Conservation (phyloP, 1,139 yeast species). For the Protomyces pachydermus region DNA sequence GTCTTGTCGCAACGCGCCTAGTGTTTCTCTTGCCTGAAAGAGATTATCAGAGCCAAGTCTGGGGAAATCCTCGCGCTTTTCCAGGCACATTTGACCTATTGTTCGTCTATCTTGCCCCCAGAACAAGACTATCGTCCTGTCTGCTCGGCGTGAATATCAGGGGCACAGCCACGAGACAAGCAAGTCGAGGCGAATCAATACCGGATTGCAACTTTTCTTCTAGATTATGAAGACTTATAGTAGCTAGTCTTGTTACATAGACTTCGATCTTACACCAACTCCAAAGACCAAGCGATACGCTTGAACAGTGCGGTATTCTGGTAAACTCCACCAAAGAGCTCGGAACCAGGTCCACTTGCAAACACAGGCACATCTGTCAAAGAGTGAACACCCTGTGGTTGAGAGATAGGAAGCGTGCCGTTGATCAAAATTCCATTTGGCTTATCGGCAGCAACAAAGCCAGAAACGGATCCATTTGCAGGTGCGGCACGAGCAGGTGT, state of each 20-base stretch:
- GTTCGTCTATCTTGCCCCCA: too few relatives aligned
- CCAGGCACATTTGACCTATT: too few relatives aligned
- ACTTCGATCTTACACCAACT: not conserved
- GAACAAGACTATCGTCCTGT: too few relatives aligned
- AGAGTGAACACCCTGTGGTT: slow-evolving; percentile 5
- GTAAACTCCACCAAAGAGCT: slow-evolving; percentile 2
- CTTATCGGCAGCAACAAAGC: not conserved
- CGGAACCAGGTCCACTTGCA: slow-evolving; percentile 4
- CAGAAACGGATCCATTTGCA: not conserved
- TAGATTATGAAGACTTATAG: not conserved
- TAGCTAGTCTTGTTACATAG: too few relatives aligned
- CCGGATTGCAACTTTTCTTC: not conserved
- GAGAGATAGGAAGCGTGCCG: not conserved
- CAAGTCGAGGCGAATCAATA: not conserved
- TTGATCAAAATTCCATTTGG: not conserved
- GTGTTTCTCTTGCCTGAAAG: too few relatives aligned
- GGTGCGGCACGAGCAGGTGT: not conserved
- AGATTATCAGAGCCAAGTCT: too few relatives aligned
- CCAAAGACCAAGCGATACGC: not conserved
- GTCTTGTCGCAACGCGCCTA: too few relatives aligned
- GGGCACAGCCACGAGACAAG: not conserved
- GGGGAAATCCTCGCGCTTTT: too few relatives aligned
- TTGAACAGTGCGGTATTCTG: not conserved
- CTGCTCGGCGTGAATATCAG: too few relatives aligned
- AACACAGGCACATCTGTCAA: slow-evolving; percentile 10